Percentiles rank a stretch among this genome's conserved stretches.
Conservation (phyloP, 2,329 filamentous ascomycete species). For the Pestalotiopsis sp. region DNA sequence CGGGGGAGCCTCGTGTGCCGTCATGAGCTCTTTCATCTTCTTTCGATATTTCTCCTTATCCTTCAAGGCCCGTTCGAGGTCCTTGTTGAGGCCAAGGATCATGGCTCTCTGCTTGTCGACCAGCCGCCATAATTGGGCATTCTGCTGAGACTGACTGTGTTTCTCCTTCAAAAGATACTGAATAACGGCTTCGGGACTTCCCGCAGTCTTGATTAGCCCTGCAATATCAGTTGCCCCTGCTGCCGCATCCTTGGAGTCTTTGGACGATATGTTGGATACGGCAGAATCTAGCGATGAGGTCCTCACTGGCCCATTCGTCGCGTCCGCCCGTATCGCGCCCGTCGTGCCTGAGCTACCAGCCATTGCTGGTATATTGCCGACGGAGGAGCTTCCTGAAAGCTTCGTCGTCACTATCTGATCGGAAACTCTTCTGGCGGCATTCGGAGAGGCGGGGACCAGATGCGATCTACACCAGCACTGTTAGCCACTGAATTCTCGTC, state of each 20-base stretch:
- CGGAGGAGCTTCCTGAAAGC: slow-evolving; percentile 42
- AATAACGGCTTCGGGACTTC: slow-evolving; percentile 87
- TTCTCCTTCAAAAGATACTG: slow-evolving; percentile 90
- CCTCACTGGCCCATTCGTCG: slow-evolving; percentile 50
- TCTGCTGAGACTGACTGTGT: slow-evolving; percentile 84
- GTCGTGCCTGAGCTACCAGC: slow-evolving; percentile 46
- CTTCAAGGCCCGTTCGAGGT: slow-evolving; percentile 86
- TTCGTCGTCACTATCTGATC: slow-evolving; percentile 45
- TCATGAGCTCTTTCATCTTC: slow-evolving; percentile 78
- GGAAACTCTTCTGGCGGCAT: slow-evolving; percentile 52
- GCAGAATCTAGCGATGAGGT: slow-evolving; percentile 92
- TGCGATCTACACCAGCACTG: slow-evolving; percentile 25
- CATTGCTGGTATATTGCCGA: slow-evolving; percentile 45
- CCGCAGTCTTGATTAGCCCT: slow-evolving; percentile 78
- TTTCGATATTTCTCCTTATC: slow-evolving; percentile 94
- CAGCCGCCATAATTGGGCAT: slow-evolving; percentile 89
- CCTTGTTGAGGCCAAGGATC: slow-evolving; percentile 92
- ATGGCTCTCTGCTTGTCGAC: slow-evolving; percentile 96
- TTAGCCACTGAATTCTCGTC: background rate
- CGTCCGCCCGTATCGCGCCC: slow-evolving; percentile 40
- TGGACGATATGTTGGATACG: slow-evolving; percentile 75
- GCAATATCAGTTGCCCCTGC: slow-evolving; percentile 75
- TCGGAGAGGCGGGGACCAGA: slow-evolving; percentile 38
- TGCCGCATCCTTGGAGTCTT: slow-evolving; percentile 58
- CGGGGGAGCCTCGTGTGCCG: slow-evolving; percentile 30